Percentiles rank a stretch among this genome's conserved stretches.
phyloP scores from a whole-genome alignment of 768 basidiomycete genomes.

The Serendipita sp. region DNA sequence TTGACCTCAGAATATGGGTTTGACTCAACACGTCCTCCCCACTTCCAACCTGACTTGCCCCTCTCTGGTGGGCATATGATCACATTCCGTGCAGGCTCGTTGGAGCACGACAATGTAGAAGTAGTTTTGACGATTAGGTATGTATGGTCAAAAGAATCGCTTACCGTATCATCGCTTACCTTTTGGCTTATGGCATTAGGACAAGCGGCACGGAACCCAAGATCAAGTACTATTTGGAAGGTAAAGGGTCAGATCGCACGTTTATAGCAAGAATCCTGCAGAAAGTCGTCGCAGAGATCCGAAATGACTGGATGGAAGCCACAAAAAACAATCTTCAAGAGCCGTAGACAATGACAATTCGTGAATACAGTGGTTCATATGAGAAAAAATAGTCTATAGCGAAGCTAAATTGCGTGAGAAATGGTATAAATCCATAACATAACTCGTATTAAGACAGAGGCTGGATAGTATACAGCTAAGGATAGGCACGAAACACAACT shows the following conservation, averaged over 20 bases:
- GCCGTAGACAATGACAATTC: constrained; percentile 7
- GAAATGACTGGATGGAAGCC: constrained; percentile 52
- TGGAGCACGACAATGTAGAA: constrained; percentile 23
- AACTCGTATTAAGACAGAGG: too few species aligned
- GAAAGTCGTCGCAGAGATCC: constrained; percentile 42
- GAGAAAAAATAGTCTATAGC: too few species aligned
- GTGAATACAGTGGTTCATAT: not conserved
- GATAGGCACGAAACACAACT: too few species aligned
- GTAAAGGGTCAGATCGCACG: constrained; percentile 37
- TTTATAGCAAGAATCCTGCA: constrained; percentile 35
- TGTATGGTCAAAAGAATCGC: constrained; percentile 9
- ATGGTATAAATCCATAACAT: too few species aligned
- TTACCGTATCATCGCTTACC: constrained; percentile 1
- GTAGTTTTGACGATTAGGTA: constrained; percentile 60
- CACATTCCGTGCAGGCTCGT: constrained; percentile 44
- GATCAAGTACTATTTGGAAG: constrained; percentile 87
- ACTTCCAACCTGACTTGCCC: constrained; percentile 42
- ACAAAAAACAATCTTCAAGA: constrained; percentile 26
- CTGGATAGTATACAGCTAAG: too few species aligned
- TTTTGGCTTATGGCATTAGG: constrained; percentile 20
- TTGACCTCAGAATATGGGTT: constrained; percentile 48
- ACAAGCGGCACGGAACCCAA: constrained; percentile 88
- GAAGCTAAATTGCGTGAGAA: too few species aligned
- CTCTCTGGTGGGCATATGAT: constrained; percentile 77
- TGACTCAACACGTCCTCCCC: constrained; percentile 58